phyloP scores from a whole-genome alignment of 176 grass and related monocot genomes.

The Eragrostis nindensis region DNA sequence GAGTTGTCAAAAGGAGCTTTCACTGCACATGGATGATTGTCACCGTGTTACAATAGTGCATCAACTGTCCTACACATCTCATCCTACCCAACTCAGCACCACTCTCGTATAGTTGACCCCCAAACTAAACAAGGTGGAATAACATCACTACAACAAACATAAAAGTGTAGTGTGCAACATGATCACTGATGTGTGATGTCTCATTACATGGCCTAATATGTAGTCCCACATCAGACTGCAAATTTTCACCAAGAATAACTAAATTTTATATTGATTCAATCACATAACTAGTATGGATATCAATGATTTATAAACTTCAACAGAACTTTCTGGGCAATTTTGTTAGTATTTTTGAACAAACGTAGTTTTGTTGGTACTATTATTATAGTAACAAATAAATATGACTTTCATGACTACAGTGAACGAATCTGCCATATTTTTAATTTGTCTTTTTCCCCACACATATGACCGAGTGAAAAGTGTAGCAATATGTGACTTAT shows the following conservation, averaged over 20 bases:
- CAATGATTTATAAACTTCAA: background rate
- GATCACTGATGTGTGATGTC: background rate
- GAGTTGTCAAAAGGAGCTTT: slow-evolving; percentile 13
- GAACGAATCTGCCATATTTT: background rate
- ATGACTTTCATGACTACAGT: background rate
- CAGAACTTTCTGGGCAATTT: background rate
- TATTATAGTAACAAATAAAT: slow-evolving; percentile 10
- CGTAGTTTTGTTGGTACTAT: too few species aligned
- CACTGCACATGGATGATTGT: background rate
- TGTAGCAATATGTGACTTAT: background rate
- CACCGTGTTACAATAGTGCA: background rate
- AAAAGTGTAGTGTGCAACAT: background rate
- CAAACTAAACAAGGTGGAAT: background rate
- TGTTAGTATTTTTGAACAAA: too few species aligned
- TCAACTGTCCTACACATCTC: background rate
- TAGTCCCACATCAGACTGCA: background rate
- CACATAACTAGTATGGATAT: background rate
- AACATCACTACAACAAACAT: background rate
- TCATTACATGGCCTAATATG: background rate
- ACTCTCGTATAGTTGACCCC: background rate
- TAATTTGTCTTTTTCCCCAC: background rate
- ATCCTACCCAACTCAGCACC: background rate
- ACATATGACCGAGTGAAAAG: background rate
- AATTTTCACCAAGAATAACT: background rate
- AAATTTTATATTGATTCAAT: background rate